Base-by-base conservation (phyloP, 2,329 filamentous ascomycete genomes). In the Sclerotinia spermophila region DNA sequence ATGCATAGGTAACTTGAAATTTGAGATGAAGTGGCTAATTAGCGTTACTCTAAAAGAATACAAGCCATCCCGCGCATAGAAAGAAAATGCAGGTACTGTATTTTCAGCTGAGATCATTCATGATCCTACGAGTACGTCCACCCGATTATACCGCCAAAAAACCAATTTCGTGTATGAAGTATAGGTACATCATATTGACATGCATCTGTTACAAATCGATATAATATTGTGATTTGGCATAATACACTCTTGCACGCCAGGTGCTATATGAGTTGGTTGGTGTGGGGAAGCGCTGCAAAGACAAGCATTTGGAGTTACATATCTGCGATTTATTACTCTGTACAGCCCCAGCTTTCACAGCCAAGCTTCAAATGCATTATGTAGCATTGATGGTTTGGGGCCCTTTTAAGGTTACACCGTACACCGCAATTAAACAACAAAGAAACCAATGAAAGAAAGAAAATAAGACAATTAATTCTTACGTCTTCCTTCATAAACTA, bases 381-480 rank as follows among this genome's bases (percentile, higher is more conserved):
- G 53, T 30, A 17, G 24, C n/a, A 27, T 30, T 27, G 48, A 40
- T 38, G 56, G 40, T 38, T n/a, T 35, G 24, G 24, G 15, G 21
- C 56, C 35, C 56, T 24, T 59, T 59, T 59, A 17, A n/a, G 5
- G 17, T 27, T 53, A 8, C 38, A 30, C 38, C 6, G 24, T 11
- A 42, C 44, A 65, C 64, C 38, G 65, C 65, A 59, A 67, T 27
- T 40, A 56, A 67, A 58, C 65, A 44, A 58, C 53, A 67, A 67
- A 66, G 62, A 40, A 15, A 7, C 24, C 13, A 44, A n/a, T n/a
- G 48, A 24, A 58, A 42, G 56, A 7, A 40, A 27, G 1, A 38
- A 19, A 33, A 44, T 15, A 42, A 24, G 38, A 53, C 67, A 55
- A 69, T 19, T 21, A 0, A 55, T 62, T 64, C 58, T 53, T 55